Base-by-base conservation (phyloP, 108 stramenopile species). In the Parmales sp. region DNA sequence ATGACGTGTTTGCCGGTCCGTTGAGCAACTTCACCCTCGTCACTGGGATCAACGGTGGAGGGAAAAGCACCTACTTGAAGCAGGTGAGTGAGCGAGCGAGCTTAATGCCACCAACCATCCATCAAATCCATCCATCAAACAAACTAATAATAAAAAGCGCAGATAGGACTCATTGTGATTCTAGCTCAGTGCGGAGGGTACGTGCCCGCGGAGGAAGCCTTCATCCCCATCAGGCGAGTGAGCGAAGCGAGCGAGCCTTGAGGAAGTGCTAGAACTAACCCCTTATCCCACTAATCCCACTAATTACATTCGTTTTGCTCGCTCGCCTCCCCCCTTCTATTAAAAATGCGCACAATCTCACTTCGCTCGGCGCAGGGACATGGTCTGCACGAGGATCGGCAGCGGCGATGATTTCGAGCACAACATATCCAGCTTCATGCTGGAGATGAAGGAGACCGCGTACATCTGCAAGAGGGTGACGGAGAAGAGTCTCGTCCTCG, bases 121-220 rank as follows among this genome's bases (percentile, higher is more conserved):
- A n/a, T n/a, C n/a, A n/a, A n/a, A n/a, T n/a, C n/a, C n/a, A n/a
- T n/a, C n/a, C n/a, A n/a, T n/a, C n/a, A n/a, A n/a, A n/a, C n/a
- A n/a, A n/a, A n/a, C n/a, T n/a, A n/a, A n/a, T n/a, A n/a, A n/a
- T n/a, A n/a, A n/a, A n/a, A n/a, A n/a, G n/a, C n/a, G n/a, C 88
- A 90, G 64, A 78, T 93, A 65, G 96, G 89, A 16, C 88, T 90
- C 51, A 88, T 88, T 67, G 84, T 85, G 22, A 79, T 95, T 9
- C 86, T 97, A 19, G 93, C 93, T 4, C 96, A 97, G 63, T 88
- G 86, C 50, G 96, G 96, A 45, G 83, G 88, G 73, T 93, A 89
- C 65, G 92, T 95, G 5, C 96, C 96, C 5, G 92, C 92, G 19
- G 89, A 90, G 54, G 78, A 86, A 63, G 96, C 94, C 13, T 65